These are phyloP conservation scores for Colletotrichum sp. DNA, from an alignment of 2,329 filamentous ascomycete species.

Conservation along the genomic window DNA sequence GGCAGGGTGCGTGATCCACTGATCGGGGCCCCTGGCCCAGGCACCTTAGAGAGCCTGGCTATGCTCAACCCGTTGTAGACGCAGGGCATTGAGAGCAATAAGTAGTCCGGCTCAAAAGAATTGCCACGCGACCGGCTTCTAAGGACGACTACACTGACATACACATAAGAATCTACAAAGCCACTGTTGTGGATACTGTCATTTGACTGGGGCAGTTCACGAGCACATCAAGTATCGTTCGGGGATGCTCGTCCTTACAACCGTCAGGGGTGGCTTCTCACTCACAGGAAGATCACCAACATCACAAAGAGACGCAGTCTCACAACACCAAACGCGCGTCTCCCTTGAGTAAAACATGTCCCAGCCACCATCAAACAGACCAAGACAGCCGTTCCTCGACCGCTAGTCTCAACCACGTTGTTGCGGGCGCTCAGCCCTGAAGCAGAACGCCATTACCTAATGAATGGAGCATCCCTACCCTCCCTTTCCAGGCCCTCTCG, in stretches of 20 bases:
- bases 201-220: not conserved
- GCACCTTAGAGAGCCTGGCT: not conserved
- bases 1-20: not conserved
- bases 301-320: not conserved
- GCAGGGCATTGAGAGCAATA: not conserved
- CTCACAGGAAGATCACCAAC: not conserved
- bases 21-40: not conserved
- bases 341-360: not conserved
- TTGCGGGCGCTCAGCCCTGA: conserved; percentile 20
- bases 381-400: not conserved
- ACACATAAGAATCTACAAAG: not conserved
- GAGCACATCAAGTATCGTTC: not conserved
- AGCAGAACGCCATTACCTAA: conserved; percentile 10
- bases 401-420: conserved; percentile 7
- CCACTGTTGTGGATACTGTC: not conserved
- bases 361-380: not conserved
- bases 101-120: not conserved
- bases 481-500: not conserved
- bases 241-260: not conserved
- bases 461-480: not conserved
- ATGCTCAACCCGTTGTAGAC: not conserved
- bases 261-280: not conserved
- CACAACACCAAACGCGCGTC: not conserved
- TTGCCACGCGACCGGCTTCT: not conserved
- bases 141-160: not conserved